Conservation (phyloP, 805 yeast genomes). For the Metschnikowia arizonensis region DNA sequence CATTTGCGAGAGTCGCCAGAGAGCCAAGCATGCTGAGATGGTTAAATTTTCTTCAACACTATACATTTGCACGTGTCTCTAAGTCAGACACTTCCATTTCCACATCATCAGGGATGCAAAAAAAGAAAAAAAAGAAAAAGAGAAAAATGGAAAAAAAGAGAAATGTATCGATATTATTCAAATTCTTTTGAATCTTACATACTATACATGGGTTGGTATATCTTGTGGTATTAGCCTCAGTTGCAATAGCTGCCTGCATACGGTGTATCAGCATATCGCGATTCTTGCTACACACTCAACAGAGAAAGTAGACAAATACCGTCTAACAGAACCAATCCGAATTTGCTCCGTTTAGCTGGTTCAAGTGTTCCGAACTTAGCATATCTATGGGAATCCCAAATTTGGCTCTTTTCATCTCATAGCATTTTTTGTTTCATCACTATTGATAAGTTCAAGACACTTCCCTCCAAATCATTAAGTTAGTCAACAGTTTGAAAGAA, state of each 20-base stretch:
- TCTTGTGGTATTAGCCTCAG: background rate
- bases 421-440: background rate
- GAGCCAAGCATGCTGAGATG: background rate
- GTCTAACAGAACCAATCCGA: background rate
- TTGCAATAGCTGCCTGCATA: constrained; percentile 1
- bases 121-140: no score
- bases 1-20: constrained; percentile 18
- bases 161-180: no score
- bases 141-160: no score
- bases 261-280: background rate
- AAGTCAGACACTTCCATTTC: background rate
- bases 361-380: background rate
- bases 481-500: background rate
- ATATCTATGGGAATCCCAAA: background rate
- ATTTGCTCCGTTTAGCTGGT: background rate
- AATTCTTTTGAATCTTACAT: no score
- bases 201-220: background rate
- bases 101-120: background rate
- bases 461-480: background rate
- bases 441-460: background rate
- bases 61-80: background rate
- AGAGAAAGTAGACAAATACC: background rate
- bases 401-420: background rate
- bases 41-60: background rate
- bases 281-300: constrained; percentile 1